Evolutionary conservation across 1,284 basidiomycete species (phyloP), one percentile per base, ranked within the genome.

Genomic region (Fomitopsis pinicola): DNA sequence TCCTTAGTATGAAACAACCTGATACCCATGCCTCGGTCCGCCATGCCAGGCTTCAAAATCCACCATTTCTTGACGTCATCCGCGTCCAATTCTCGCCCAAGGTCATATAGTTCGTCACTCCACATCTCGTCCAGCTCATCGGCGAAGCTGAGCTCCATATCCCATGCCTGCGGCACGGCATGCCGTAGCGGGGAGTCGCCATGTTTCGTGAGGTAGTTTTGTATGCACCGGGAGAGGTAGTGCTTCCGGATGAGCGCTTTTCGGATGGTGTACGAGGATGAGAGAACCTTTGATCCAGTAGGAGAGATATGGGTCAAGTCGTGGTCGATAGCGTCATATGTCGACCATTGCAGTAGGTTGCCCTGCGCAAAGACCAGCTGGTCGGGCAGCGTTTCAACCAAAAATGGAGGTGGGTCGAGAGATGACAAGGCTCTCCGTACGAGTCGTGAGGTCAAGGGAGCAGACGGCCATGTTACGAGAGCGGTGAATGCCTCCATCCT

Each of bases 11-110:
- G 86, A 75, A 99, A 98, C 57, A 99, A 78, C 42, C 96, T 79
- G 64, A 99, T 97, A 0, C 97, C 97, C 80, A 95, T 93, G 4
- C 95, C 97, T 59, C 95, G 84, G 78, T 99, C 97, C 1, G 96
- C 91, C 91, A 99, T 97, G 12, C 95, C 95, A 42, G 97, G 96
- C 76, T 99, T 99, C 58, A 99, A 76, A 61, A 98, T 96, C 82
- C 88, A 98, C 95, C 95, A 95, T 63, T 78, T 85, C 7, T 74
- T 67, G 26, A 71, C 66, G 8, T 72, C 73, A 1, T 76, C 72
- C 42, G 73, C 73, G 33, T 86, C 82, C 38, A 98, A 80, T 33
- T 81, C 77, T 59, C 84, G 76, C 2, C 82, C 85, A 10, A 99
- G 82, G 59, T 98, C 95, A 80, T 90, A 99, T 30, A 99, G 81